Conservation (phyloP, 2,329 filamentous ascomycete genomes). For the Huntiella savannae region DNA sequence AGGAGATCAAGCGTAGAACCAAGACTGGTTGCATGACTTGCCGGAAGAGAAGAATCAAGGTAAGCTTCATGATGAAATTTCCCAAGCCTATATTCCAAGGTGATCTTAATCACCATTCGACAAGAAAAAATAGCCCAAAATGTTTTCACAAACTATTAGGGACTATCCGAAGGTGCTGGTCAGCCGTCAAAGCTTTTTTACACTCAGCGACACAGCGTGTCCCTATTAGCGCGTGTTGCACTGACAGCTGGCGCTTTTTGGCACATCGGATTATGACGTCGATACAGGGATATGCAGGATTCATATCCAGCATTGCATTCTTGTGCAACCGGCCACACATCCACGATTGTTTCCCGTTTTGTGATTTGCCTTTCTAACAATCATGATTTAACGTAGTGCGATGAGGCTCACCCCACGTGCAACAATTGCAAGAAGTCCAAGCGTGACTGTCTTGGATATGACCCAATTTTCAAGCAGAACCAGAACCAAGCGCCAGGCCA, state of each 20-base stretch:
- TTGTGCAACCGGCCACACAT: constrained; percentile 8
- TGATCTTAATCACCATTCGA: too few species aligned
- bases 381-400: constrained; percentile 44
- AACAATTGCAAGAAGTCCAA: constrained; percentile 80
- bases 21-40: constrained; percentile 46
- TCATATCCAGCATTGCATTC: not conserved
- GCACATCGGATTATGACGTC: constrained; percentile 1
- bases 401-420: constrained; percentile 85
- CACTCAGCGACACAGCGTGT: not conserved
- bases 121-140: too few species aligned
- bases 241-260: too few species aligned
- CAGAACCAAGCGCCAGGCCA: constrained; percentile 26
- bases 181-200: too few species aligned
- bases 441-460: constrained; percentile 70
- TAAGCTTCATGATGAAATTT: constrained; percentile 14
- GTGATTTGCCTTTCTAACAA: not conserved
- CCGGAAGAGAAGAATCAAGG: constrained; percentile 43
- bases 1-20: constrained; percentile 45
- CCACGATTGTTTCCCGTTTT: not conserved
- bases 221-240: too few species aligned
- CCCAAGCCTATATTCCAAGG: too few species aligned
- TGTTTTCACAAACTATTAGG: too few species aligned
- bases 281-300: not conserved
- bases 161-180: too few species aligned
- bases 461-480: constrained; percentile 59